These are phyloP conservation scores for Hemerocallis citrina DNA, from an alignment of 106 monocot species.

Conservation along the genomic window DNA sequence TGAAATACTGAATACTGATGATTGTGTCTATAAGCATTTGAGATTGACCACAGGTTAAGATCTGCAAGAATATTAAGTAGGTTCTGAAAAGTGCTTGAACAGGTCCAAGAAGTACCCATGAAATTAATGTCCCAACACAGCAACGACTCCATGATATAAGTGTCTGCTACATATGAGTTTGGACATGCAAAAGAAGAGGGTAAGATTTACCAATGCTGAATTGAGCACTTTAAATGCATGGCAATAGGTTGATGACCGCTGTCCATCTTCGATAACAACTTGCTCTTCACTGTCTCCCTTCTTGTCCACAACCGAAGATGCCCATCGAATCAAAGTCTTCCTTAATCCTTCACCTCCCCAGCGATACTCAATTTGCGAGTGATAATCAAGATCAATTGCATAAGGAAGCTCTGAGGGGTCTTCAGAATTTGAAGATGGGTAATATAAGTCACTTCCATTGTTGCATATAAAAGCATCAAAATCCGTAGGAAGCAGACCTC, in stretches of 20 bases:
- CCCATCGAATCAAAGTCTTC: slow-evolving; percentile 89
- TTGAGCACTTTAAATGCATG: slow-evolving; percentile 73
- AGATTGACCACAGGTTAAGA: no score
- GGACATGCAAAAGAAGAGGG: neutral
- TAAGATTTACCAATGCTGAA: slow-evolving; percentile 41
- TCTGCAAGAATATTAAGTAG: no score
- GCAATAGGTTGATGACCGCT: slow-evolving; percentile 71
- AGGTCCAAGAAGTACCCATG: no score
- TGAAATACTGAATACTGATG: no score
- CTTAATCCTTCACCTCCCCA: slow-evolving; percentile 97
- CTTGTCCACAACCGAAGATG: slow-evolving; percentile 50
- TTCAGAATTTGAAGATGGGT: slow-evolving; percentile 56
- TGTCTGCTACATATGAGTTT: neutral
- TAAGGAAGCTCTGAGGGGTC: slow-evolving; percentile 73
- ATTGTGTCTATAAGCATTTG: no score
- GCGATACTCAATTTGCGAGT: slow-evolving; percentile 86
- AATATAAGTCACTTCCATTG: slow-evolving; percentile 92
- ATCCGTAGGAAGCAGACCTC: slow-evolving; percentile 52
- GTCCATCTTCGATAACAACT: slow-evolving; percentile 62
- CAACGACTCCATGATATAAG: neutral
- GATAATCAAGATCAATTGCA: slow-evolving; percentile 77
- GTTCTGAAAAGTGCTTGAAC: no score
- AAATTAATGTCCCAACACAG: no score
- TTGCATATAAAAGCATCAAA: slow-evolving; percentile 98
- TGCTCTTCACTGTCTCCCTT: slow-evolving; percentile 49